Evolutionary conservation across 768 basidiomycete species (phyloP).

Genomic region (Rossbeevera mucosa): DNA sequence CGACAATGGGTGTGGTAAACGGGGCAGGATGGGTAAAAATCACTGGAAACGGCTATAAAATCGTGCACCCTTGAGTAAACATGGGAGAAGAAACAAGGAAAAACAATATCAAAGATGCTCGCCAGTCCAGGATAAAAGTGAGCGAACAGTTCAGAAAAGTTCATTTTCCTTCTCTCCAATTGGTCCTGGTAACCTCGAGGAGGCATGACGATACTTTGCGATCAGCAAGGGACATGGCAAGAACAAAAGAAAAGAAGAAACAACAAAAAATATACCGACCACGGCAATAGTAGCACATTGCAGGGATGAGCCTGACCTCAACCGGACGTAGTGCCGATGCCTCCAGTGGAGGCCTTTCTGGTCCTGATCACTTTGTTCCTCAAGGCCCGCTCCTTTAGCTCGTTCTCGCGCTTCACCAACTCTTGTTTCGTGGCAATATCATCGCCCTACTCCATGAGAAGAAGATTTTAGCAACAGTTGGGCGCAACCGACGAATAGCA

Average conservation of each 20-base stretch:
- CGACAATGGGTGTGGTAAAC: conserved; percentile 13
- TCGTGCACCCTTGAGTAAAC: conserved; percentile 21
- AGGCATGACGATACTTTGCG: conserved; percentile 11
- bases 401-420: conserved; percentile 67
- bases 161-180: conserved; percentile 9
- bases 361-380: conserved; percentile 80
- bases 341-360: conserved; percentile 43
- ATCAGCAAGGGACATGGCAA: conserved; percentile 20
- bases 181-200: conserved; percentile 23
- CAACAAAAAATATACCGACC: conserved; percentile 9
- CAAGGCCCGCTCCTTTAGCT: conserved; percentile 75
- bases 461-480: conserved; percentile 4
- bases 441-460: conserved; percentile 19
- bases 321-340: conserved; percentile 15
- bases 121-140: conserved; percentile 7
- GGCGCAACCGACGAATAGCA: conserved; percentile 3
- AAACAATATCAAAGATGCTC: conserved; percentile 18
- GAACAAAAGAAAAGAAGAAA: conserved; percentile 18
- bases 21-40: conserved; percentile 2
- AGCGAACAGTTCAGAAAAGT: conserved; percentile 16
- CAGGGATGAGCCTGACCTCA: conserved; percentile 6
- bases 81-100: neutral
- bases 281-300: neutral
- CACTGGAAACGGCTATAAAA: conserved; percentile 19
- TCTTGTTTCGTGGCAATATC: conserved; percentile 34